A percentile compares a stretch with the other conserved stretches of the same genome.
Conservation (phyloP, 2,329 filamentous ascomycete genomes). For the Colletotrichum sp. region DNA sequence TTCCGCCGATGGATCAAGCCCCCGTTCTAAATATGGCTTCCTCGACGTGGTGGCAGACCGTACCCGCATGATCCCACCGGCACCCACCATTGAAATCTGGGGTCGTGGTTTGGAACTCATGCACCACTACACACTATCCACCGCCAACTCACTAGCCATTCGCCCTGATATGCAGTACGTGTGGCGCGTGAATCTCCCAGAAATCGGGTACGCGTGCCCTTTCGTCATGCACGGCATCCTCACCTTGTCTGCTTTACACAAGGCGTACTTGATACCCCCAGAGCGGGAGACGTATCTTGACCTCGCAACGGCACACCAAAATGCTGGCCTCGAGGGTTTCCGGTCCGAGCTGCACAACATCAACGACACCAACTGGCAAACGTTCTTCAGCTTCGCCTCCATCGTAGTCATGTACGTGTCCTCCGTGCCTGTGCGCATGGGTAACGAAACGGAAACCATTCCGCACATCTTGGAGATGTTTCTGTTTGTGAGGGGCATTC, state of each 20-base stretch:
- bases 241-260: conserved; percentile 33
- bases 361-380: conserved; percentile 25
- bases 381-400: conserved; percentile 48
- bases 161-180: conserved; percentile 29
- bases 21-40: background rate
- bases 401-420: conserved; percentile 35
- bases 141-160: conserved; percentile 25
- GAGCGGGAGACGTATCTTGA: conserved; percentile 28
- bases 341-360: conserved; percentile 25
- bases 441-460: background rate
- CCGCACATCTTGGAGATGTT: conserved; percentile 2
- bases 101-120: conserved; percentile 30
- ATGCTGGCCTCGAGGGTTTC: conserved; percentile 32
- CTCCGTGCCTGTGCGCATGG: background rate
- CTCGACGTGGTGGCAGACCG: background rate
- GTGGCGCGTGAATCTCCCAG: conserved; percentile 29
- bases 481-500: conserved; percentile 1
- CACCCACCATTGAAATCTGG: conserved; percentile 2
- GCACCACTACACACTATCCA: conserved; percentile 34
- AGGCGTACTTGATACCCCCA: conserved; percentile 31
- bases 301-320: conserved; percentile 33
- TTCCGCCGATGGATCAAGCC: background rate
- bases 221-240: conserved; percentile 36
- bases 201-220: conserved; percentile 28
- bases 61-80: background rate